Base-by-base conservation (phyloP, 1,284 basidiomycete species). In the Marasmius oreades region DNA sequence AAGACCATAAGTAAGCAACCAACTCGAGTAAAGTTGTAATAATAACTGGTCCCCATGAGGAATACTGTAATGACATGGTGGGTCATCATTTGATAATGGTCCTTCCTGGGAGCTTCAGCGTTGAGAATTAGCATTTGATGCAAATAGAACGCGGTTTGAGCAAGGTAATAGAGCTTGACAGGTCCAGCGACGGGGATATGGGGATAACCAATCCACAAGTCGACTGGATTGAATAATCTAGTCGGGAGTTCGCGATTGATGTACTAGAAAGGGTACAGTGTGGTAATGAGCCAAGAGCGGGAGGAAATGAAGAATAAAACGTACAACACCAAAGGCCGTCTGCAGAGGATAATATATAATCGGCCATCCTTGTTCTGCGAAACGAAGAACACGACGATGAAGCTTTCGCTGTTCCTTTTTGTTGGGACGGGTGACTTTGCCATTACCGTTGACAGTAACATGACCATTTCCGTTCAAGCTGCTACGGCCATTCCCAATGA, bases 291-390 rank as follows among this genome's bases (percentile, higher is more conserved):
- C 55, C 58, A 52, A 53, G 58, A 44, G 54, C 47, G 26, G 34
- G 8, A 45, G 16, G 24, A 53, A 20, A 44, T 47, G 31, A 53
- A 55, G 51, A 62, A 52, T 54, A 50, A 36, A 7, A 86, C 95
- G 73, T 69, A 97, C 95, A 63, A 93, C 62, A n/a, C 95, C 95
- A 65, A 87, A 84, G 22, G 71, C 70, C 81, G 88, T 95, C 62
- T 87, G 89, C 6, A 83, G 63, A 36, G 81, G 74, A 69, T 92
- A 95, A 73, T 96, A 98, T 46, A 91, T 71, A 51, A 89, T 78
- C 44, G 85, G 85, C 92, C 94, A 99, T 52, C 92, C 90, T 73
- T 99, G 96, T 72, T 98, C 96, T 3, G 93, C 92, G 67, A 98
- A 98, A 59, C 96, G 80, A 48, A 90, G 70, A 44, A 93, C 85